Base-by-base conservation (phyloP, 2,329 filamentous ascomycete species). In the Penicillium sp. region DNA sequence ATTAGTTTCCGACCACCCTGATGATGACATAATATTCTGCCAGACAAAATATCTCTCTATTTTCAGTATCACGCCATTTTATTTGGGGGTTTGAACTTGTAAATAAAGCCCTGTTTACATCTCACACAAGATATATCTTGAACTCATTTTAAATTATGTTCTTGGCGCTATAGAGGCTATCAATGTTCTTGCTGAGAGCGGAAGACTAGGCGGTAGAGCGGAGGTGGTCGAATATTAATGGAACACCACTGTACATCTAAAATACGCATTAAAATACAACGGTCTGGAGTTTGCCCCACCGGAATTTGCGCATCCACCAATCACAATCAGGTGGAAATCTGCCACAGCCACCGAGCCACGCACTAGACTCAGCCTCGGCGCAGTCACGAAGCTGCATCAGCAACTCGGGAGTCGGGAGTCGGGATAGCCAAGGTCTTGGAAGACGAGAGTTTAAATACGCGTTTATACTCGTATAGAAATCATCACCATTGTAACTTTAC, bases 271-370 rank as follows among this genome's bases (percentile, higher is more conserved):
- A 47, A n/a, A 26, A 28, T 28, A 26, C 44, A 28, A 7, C 10
- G 3, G 2, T 19, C 26, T 19, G 47, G 28, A 51, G 24, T 35
- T 51, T 35, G 47, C 47, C 49, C 49, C 49, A 51, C 30, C 30
- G 49, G 49, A 15, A 0, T 13, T 1, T 2, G n/a, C n/a, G n/a
- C 12, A 12, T 9, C 47, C 15, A 33, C 47, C 47, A 50, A 50
- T 50, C 26, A 35, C 2, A n/a, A 24, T 2, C n/a, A 33, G 26
- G 13, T 33, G 47, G 24, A 22, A 33, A 51, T 51, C 28, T 30
- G 28, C 47, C 49, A 51, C 49, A 51, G 49, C 49, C 49, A 51
- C 49, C 4, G 8, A 7, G 49, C 28, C 35, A 37, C 35, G 35
- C 35, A 13, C 13, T 7, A 2, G 17, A 37, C 35, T 51, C 49